Percentiles rank a stretch among this genome's conserved stretches.
phyloP scores from a whole-genome alignment of 2,329 filamentous ascomycete genomes.

The Hortaea sp. region DNA sequence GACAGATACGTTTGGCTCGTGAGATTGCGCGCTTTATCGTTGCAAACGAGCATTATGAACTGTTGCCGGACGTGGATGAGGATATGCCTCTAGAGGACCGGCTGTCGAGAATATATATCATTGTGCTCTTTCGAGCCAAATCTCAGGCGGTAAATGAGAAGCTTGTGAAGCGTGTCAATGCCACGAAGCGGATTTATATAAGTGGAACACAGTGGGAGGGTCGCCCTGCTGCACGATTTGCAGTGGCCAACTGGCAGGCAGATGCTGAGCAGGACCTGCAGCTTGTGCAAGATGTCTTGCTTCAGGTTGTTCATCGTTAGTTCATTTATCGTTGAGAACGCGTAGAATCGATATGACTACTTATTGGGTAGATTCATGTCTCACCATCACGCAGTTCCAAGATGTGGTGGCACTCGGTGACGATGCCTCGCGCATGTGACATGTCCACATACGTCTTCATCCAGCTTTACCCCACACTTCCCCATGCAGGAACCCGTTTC shows the following conservation, averaged over 20 bases:
- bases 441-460: no score
- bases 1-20: constrained; percentile 63
- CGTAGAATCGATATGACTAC: no score
- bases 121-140: constrained; percentile 69
- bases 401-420: no score
- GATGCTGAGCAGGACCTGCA: constrained; percentile 56
- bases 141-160: constrained; percentile 52
- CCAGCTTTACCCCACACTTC: no score
- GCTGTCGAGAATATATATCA: constrained; percentile 51
- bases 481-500: no score
- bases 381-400: no score
- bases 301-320: neutral
- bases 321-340: no score
- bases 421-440: no score
- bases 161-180: constrained; percentile 66
- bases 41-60: constrained; percentile 52
- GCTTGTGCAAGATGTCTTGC: constrained; percentile 45
- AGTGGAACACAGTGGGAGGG: constrained; percentile 73
- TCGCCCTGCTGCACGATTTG: constrained; percentile 65
- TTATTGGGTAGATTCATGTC: no score
- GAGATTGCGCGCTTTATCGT: constrained; percentile 54
- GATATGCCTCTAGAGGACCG: constrained; percentile 28
- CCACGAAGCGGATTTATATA: constrained; percentile 64
- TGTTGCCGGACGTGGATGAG: constrained; percentile 43
- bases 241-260: constrained; percentile 76